Evolutionary conservation across 257 asterid genomes (phyloP).

Genomic region (Knoxia roxburghii): DNA sequence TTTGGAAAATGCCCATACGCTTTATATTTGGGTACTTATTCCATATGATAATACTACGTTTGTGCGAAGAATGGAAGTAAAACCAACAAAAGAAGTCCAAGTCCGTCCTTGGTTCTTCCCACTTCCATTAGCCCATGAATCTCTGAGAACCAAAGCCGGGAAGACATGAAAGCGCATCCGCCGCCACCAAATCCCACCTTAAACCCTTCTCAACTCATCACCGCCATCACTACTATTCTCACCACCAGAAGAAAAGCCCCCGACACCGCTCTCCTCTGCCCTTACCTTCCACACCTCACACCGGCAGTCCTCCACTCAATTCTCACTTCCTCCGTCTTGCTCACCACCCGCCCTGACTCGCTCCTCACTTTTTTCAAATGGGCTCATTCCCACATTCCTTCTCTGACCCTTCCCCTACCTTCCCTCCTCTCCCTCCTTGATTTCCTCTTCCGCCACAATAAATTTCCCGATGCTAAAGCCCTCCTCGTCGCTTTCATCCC

Average conservation of each 20-base stretch:
- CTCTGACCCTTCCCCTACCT: conserved; percentile 40
- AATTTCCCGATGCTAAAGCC: conserved; percentile 52
- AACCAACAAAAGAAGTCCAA: no score
- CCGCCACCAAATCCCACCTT: conserved; percentile 28
- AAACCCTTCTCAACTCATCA: conserved; percentile 38
- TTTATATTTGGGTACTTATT: no score
- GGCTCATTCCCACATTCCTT: conserved; percentile 36
- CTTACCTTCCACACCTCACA: conserved; percentile 53
- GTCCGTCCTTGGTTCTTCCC: no score
- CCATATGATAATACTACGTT: no score
- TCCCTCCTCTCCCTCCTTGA: conserved; percentile 50
- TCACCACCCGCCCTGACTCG: conserved; percentile 42
- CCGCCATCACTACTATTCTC: conserved; percentile 47
- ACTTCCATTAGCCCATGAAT: neutral
- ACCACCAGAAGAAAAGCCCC: conserved; percentile 10
- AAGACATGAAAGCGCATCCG: conserved; percentile 18
- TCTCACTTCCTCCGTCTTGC: conserved; percentile 56
- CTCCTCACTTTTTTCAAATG: conserved; percentile 50
- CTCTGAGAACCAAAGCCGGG: conserved; percentile 9
- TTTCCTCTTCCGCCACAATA: conserved; percentile 45
- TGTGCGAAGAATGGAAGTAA: no score
- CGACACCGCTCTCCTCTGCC: conserved; percentile 33
- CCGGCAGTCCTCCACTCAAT: conserved; percentile 56
- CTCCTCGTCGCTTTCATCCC: conserved; percentile 48
- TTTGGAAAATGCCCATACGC: no score